Evolutionary conservation across 2,329 filamentous ascomycete genomes (phyloP).

Genomic region (Arthroderma sp.): DNA sequence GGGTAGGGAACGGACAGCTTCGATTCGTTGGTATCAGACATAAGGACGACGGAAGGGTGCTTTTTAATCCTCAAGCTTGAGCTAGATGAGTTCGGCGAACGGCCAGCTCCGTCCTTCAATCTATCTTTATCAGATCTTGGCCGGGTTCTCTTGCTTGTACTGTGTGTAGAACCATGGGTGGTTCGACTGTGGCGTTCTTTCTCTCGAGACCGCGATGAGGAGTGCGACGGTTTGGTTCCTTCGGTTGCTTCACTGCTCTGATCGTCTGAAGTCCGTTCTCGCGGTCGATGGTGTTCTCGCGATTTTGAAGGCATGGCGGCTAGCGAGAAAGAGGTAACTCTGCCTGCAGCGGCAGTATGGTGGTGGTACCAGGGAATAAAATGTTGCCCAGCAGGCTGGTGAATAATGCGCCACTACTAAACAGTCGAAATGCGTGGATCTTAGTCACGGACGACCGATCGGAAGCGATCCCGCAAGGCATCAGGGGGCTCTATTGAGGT

Average conservation of each 20-base stretch:
- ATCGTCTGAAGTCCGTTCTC: conserved; percentile 22
- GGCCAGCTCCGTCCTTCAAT: conserved; percentile 15
- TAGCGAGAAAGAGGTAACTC: conserved; percentile 3
- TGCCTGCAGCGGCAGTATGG: neutral
- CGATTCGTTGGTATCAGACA: conserved; percentile 26
- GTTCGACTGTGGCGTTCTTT: conserved; percentile 20
- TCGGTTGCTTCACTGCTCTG: conserved; percentile 20
- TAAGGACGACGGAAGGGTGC: conserved; percentile 6
- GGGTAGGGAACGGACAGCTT: conserved; percentile 58
- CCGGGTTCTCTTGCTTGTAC: conserved; percentile 14
- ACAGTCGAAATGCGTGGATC: neutral
- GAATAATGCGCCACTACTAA: conserved; percentile 1
- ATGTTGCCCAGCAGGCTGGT: conserved; percentile 3
- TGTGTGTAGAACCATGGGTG: conserved; percentile 19
- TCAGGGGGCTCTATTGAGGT: conserved; percentile 9
- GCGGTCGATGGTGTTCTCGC: conserved; percentile 27
- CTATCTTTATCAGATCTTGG: conserved; percentile 23
- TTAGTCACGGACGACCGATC: conserved; percentile 8
- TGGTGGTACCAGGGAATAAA: neutral
- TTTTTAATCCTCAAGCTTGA: conserved; percentile 12
- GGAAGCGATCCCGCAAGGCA: conserved; percentile 7
- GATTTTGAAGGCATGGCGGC: conserved; percentile 29
- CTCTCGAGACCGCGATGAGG: conserved; percentile 2
- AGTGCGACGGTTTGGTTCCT: conserved; percentile 6
- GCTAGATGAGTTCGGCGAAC: conserved; percentile 17